A percentile compares a stretch with the other conserved stretches of the same genome.
These are phyloP conservation scores for Termitomyces sp. DNA, from an alignment of 768 basidiomycete species.

Conservation along the genomic window DNA sequence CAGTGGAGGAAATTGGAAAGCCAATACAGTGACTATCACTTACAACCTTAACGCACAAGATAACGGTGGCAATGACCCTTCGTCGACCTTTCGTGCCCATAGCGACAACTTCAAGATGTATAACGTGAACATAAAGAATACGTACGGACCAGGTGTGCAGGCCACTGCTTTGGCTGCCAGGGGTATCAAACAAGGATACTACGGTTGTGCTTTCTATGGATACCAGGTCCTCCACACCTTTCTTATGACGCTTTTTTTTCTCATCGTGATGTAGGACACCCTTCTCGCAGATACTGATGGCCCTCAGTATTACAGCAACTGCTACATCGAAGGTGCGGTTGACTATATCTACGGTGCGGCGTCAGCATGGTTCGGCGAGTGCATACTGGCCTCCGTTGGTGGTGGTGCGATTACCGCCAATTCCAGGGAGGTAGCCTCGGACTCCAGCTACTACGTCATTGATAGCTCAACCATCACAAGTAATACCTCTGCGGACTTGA, in stretches of 20 bases:
- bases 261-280: constrained; percentile 11
- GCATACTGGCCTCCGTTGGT: constrained; percentile 18
- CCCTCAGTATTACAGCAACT: constrained; percentile 23
- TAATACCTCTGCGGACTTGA: constrained; percentile 12
- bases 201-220: constrained; percentile 18
- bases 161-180: constrained; percentile 20
- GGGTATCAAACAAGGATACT: constrained; percentile 18
- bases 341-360: constrained; percentile 23
- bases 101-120: constrained; percentile 17
- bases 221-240: constrained; percentile 13
- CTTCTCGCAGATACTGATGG: constrained; percentile 19
- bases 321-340: constrained; percentile 21
- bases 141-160: constrained; percentile 19
- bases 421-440: constrained; percentile 13
- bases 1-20: constrained; percentile 18
- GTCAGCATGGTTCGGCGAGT: constrained; percentile 24
- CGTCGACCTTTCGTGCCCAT: constrained; percentile 21
- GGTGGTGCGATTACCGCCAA: constrained; percentile 24
- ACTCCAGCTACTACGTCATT: constrained; percentile 21
- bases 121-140: constrained; percentile 20
- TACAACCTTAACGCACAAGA: constrained; percentile 22
- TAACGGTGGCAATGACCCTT: constrained; percentile 22
- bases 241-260: background rate
- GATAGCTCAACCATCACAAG: constrained; percentile 20
- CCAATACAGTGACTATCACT: constrained; percentile 19